phyloP scores from a whole-genome alignment of 2,329 filamentous ascomycete genomes.

The Trematosphaeria pertusa region DNA sequence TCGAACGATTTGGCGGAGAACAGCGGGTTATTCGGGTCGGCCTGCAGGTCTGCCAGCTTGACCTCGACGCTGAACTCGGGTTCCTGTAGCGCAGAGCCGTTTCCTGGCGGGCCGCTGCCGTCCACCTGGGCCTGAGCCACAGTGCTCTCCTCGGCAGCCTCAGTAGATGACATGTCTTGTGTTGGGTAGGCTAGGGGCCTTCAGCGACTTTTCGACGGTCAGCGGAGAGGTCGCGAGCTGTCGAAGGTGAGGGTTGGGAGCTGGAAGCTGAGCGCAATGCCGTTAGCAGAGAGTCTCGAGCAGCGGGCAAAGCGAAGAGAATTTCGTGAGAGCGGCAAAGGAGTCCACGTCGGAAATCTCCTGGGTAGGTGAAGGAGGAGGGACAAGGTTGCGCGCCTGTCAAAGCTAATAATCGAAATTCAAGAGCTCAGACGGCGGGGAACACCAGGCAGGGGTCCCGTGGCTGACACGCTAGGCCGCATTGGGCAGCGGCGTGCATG shows the following conservation, averaged over 20 bases:
- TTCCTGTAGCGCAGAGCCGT: slow-evolving; percentile 63
- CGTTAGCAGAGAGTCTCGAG: too few relatives aligned
- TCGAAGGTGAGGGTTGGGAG: too few relatives aligned
- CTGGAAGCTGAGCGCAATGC: too few relatives aligned
- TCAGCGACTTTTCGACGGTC: slow-evolving; percentile 1
- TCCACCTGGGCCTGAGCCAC: slow-evolving; percentile 49
- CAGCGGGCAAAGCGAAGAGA: slow-evolving; percentile 5
- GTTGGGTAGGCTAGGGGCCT: too few relatives aligned
- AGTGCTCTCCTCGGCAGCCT: background rate
- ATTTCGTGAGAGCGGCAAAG: too few relatives aligned
- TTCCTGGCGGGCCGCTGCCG: slow-evolving; percentile 52
- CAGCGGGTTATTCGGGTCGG: slow-evolving; percentile 84
- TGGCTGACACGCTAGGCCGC: slow-evolving; percentile 31
- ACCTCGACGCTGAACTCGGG: slow-evolving; percentile 89
- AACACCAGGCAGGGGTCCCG: slow-evolving; percentile 11
- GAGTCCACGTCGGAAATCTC: too few relatives aligned
- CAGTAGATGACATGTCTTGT: background rate
- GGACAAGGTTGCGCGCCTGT: too few relatives aligned
- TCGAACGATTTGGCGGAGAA: slow-evolving; percentile 86
- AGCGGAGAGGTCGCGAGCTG: too few relatives aligned
- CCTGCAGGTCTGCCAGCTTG: slow-evolving; percentile 87
- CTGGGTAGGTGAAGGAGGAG: too few relatives aligned
- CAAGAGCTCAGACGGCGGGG: slow-evolving; percentile 30
- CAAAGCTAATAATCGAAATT: too few relatives aligned
- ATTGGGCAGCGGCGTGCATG: slow-evolving; percentile 29